phyloP scores from a whole-genome alignment of 2,329 filamentous ascomycete genomes.

The Diaporthe citri region DNA sequence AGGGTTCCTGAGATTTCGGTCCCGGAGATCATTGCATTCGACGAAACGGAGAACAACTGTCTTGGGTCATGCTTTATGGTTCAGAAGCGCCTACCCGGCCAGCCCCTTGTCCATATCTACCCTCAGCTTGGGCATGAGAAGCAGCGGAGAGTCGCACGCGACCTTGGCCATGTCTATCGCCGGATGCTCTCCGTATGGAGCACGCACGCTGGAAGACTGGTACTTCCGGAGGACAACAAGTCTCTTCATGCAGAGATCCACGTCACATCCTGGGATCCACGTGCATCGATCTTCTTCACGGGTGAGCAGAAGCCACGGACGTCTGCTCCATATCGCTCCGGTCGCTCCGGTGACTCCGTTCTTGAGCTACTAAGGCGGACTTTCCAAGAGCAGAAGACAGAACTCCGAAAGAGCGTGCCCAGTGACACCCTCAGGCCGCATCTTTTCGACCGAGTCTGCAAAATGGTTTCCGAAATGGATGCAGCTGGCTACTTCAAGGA shows the following conservation, averaged over 20 bases:
- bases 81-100: neutral
- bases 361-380: neutral
- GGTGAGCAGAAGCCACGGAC: neutral
- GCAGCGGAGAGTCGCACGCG: slow-evolving; percentile 30
- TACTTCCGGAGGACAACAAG: slow-evolving; percentile 8
- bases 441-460: neutral
- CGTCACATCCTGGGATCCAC: neutral
- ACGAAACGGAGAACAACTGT: neutral
- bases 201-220: neutral
- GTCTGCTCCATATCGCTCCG: neutral
- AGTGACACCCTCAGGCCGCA: neutral
- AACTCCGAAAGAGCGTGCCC: neutral
- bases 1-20: neutral
- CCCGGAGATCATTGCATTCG: neutral
- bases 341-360: neutral
- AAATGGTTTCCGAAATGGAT: neutral
- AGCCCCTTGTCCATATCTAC: neutral
- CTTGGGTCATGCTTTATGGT: neutral
- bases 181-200: neutral
- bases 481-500: neutral
- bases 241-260: neutral
- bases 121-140: neutral
- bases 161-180: neutral
- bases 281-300: neutral
- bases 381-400: slow-evolving; percentile 4